A percentile compares a stretch with the other conserved stretches of the same genome.
Evolutionary conservation across 495 filamentous ascomycete genomes (phyloP).

Genomic region (Aspergillus sclerotiicarbonarius): DNA sequence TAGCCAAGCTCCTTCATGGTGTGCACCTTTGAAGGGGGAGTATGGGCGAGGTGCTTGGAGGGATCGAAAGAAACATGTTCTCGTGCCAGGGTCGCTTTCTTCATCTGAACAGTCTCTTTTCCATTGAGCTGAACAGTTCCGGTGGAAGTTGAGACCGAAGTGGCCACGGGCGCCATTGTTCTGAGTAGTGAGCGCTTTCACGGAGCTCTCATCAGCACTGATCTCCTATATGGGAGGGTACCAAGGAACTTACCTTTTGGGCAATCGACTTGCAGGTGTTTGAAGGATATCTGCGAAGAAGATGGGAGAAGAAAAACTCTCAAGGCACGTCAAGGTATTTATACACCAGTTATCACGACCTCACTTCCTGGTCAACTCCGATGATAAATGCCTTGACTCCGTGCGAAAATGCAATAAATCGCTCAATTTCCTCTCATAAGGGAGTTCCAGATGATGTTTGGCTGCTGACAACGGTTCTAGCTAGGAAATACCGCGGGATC

Average conservation of each 20-base stretch:
- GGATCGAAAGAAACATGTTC: conserved; percentile 47
- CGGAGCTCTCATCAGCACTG: background rate
- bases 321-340: background rate
- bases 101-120: conserved; percentile 7
- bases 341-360: background rate
- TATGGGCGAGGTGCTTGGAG: conserved; percentile 54
- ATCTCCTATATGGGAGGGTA: background rate
- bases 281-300: background rate
- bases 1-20: conserved; percentile 62
- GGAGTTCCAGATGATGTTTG: background rate
- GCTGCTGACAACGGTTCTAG: background rate
- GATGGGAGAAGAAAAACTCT: background rate
- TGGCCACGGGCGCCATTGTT: conserved; percentile 18
- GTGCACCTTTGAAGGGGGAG: conserved; percentile 48
- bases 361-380: background rate
- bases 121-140: conserved; percentile 6
- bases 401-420: too few relatives aligned
- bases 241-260: background rate
- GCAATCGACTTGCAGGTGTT: too few relatives aligned
- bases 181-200: conserved; percentile 3
- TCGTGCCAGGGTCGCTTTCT: background rate
- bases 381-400: too few relatives aligned
- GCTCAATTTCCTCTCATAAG: background rate
- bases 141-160: conserved; percentile 8
- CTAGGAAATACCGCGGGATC: background rate